Conservation (phyloP, 2,329 filamentous ascomycete species). For the Trichoderma arundinaceum region DNA sequence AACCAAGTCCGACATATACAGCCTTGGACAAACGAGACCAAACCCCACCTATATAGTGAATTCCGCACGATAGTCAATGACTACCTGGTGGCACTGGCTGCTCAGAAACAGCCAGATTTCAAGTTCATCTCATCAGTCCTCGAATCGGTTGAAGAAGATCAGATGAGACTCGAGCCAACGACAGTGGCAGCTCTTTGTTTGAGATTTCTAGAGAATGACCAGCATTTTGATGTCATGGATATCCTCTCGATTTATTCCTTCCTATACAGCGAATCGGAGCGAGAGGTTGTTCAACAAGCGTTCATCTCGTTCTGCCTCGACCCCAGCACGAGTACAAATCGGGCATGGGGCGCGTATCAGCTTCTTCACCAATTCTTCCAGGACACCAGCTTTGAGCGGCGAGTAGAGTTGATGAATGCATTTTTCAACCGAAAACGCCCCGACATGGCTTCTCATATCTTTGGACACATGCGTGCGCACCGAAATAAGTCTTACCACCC, state of each 20-base stretch:
- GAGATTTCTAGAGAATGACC: slow-evolving; percentile 75
- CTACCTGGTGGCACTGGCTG: slow-evolving; percentile 72
- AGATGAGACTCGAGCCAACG: slow-evolving; percentile 71
- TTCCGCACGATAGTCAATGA: slow-evolving; percentile 71
- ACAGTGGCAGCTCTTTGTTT: slow-evolving; percentile 77
- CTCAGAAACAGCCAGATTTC: slow-evolving; percentile 65
- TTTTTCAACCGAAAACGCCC: slow-evolving; percentile 80
- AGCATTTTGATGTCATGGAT: slow-evolving; percentile 80
- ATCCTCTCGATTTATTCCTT: slow-evolving; percentile 77
- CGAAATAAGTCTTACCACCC: slow-evolving; percentile 68
- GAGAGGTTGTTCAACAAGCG: slow-evolving; percentile 67
- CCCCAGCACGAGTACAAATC: slow-evolving; percentile 62
- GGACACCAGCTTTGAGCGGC: slow-evolving; percentile 67
- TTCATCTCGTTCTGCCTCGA: slow-evolving; percentile 74
- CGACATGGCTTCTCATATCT: slow-evolving; percentile 85
- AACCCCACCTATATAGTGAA: slow-evolving; percentile 53
- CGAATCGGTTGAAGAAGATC: slow-evolving; percentile 72
- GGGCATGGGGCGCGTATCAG: slow-evolving; percentile 70
- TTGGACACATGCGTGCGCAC: slow-evolving; percentile 91
- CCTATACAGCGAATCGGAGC: slow-evolving; percentile 72
- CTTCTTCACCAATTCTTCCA: slow-evolving; percentile 68
- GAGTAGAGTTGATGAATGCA: slow-evolving; percentile 75
- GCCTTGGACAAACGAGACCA: slow-evolving; percentile 48
- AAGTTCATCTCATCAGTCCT: slow-evolving; percentile 75
- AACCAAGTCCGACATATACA: slow-evolving; percentile 48